Evolutionary conservation across 306 rosid species (phyloP), one percentile per base, ranked within the genome.

Genomic region (Quercus alba): DNA sequence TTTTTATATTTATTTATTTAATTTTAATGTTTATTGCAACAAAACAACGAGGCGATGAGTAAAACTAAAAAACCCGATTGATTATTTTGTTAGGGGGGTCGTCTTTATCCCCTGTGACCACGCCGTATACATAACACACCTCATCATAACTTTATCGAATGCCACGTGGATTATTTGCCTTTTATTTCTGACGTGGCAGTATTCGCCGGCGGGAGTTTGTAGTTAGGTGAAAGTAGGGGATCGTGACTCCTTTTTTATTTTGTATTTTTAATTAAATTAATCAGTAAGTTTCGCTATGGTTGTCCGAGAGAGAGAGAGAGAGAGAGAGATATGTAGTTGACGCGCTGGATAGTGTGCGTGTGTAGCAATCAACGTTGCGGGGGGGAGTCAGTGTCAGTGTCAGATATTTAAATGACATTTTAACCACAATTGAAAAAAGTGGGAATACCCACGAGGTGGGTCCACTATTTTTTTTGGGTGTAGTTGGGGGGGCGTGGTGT

Each of bases 401-500:
- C 87, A 63, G 19, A 52, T 81, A 72, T 73, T 70, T 80, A 79
- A 82, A 86, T 84, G 88, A 88, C 84, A 81, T 41, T 69, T 38
- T 56, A 77, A 49, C 85, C 85, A 59, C 78, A 83, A 84, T 77
- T 57, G 33, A 88, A 76, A 78, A 83, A 83, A 1, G 54, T 49
- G 5, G 17, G 17, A 49, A 49, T 41, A 49, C 17, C 82, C 72
- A 81, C 62, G 76, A 77, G 73, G 84, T 56, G 62, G 59, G 75
- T 84, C 83, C 82, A 25, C 25, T 41, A 3, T 11, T n/a, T 54
- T 52, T 59, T 72, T 70, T 70, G 72, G 84, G 85, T 66, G 76
- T 87, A 84, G 86, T 89, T 85, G 87, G 90, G n/a, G 55, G 93
- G 18, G 51, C 88, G 91, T 93, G 87, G 15, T 0, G 0, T 23